Base-by-base conservation (phyloP, 148 eudicot genomes). In the Rhododendron mucronatum region DNA sequence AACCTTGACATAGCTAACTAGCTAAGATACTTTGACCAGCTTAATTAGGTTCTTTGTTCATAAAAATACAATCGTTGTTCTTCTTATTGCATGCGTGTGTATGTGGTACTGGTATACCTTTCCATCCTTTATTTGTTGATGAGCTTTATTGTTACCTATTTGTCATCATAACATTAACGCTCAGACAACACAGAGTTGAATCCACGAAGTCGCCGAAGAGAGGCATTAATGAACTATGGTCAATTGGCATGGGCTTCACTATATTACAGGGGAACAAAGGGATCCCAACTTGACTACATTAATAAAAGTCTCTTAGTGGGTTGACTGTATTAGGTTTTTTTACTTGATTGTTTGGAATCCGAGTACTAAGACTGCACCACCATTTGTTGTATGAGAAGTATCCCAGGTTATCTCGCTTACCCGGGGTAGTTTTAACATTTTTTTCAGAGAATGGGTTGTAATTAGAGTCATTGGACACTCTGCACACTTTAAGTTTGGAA, bases 241-340 rank as follows among this genome's bases (percentile, higher is more conserved):
- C 53, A 45, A 83, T 48, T 67, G 51, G 53, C 45, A 4, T 41
- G 23, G 84, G 76, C 33, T 83, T 63, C 35, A 14, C 7, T 63
- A 9, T 39, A 26, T n/a, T 41, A n/a, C 41, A 23, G 5, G 30
- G 59, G 55, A 28, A 45, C 21, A 6, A 12, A 83, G n/a, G 53
- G 48, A 83, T 69, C 85, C 78, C 78, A 83, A 83, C 61, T 65
- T 67, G 61, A 83, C 35, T 55, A 18, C n/a, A 4, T 55, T 18
- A 23, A 80, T 14, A 21, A 48, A 44, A 28, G 20, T 48, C 59
- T 28, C 61, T 50, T 26, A 26, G 35, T 26, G 10, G 48, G 18
- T 50, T 11, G n/a, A 63, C 28, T 63, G 71, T 78, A 5, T 8
- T 9, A 12, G 12, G 82, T 80, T 0, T 15, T 5, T 80, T 80